phyloP scores from a whole-genome alignment of 495 filamentous ascomycete genomes.

The Lasiosphaeris hirsuta region DNA sequence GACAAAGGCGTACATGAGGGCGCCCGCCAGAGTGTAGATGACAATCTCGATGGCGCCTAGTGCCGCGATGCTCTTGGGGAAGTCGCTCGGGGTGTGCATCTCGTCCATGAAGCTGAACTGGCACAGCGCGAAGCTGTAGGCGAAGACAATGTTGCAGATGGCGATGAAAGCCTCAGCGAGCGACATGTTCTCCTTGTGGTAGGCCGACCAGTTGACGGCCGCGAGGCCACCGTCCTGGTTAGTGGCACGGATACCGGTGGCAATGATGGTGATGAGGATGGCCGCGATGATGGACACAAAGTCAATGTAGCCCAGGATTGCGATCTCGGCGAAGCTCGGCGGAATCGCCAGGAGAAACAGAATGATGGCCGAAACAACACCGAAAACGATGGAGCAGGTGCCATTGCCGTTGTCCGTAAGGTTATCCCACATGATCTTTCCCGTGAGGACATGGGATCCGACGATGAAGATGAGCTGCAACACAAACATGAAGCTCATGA shows the following conservation, averaged over 20 bases:
- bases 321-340: constrained; percentile 49
- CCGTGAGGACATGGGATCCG: constrained; percentile 71
- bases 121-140: constrained; percentile 66
- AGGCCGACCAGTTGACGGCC: constrained; percentile 40
- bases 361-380: constrained; percentile 59
- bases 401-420: constrained; percentile 61
- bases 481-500: constrained; percentile 60
- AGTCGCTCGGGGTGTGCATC: constrained; percentile 66
- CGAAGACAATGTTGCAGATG: constrained; percentile 72
- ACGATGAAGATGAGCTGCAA: constrained; percentile 74
- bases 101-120: constrained; percentile 77
- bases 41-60: constrained; percentile 62
- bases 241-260: constrained; percentile 52
- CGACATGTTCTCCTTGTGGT: constrained; percentile 37
- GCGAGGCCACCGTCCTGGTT: constrained; percentile 31
- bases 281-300: constrained; percentile 63
- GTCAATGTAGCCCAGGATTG: constrained; percentile 58
- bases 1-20: constrained; percentile 70
- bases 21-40: constrained; percentile 65
- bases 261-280: constrained; percentile 67
- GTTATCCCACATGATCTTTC: constrained; percentile 66
- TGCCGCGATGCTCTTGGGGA: constrained; percentile 61
- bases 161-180: constrained; percentile 56
- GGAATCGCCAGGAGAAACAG: constrained; percentile 62
- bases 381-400: constrained; percentile 66